Percentiles rank a stretch among this genome's conserved stretches.
phyloP scores from a whole-genome alignment of 257 asterid species.

The Capsicum chinense region DNA sequence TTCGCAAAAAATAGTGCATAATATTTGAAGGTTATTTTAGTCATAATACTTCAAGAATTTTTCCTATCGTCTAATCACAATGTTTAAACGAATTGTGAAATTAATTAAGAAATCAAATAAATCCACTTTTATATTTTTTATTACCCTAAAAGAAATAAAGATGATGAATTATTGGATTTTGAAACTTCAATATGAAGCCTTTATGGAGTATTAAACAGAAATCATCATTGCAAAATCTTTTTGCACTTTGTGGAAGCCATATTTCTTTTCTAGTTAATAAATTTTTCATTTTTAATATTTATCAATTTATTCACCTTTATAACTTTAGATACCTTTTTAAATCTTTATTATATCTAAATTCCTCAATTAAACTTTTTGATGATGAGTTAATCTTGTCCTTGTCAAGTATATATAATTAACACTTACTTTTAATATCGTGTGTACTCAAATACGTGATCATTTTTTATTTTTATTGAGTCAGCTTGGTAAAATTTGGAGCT shows the following conservation, averaged over 20 bases:
- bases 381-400: neutral
- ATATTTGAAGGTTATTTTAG: too few relatives aligned
- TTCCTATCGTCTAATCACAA: too few relatives aligned
- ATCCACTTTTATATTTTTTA: neutral
- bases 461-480: neutral
- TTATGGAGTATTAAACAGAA: neutral
- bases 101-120: neutral
- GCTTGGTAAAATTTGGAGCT: neutral
- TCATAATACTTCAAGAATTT: too few relatives aligned
- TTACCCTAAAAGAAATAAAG: neutral
- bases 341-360: neutral
- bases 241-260: neutral
- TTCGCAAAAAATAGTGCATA: too few relatives aligned
- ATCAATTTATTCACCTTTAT: neutral
- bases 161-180: neutral
- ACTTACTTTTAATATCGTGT: too few relatives aligned
- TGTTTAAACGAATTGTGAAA: too few relatives aligned
- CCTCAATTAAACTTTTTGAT: neutral
- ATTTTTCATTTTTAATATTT: neutral
- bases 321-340: neutral
- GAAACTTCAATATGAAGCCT: slow-evolving; percentile 10
- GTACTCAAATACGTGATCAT: too few relatives aligned
- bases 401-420: neutral
- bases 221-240: neutral
- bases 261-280: neutral